Conservation (phyloP, 2,329 filamentous ascomycete genomes). For the Aspergillus viridinutans region DNA sequence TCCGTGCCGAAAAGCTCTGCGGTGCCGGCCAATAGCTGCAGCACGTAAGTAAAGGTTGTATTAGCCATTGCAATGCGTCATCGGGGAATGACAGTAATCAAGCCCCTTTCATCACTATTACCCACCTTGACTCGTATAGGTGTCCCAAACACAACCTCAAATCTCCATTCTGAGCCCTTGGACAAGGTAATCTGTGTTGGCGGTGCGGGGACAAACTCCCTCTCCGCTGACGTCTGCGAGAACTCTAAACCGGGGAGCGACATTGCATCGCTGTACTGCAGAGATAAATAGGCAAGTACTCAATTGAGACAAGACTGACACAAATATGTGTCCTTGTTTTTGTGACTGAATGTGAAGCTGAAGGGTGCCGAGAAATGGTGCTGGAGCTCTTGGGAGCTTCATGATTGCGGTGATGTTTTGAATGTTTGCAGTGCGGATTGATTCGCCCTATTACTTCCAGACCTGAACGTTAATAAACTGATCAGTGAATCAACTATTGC, state of each 20-base stretch:
- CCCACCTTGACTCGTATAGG: conserved; percentile 52
- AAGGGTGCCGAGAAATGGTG: neutral
- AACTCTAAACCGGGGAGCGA: conserved; percentile 72
- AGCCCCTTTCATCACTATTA: neutral
- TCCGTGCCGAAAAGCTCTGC: conserved; percentile 96
- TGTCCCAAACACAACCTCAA: conserved; percentile 60
- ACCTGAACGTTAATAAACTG: neutral
- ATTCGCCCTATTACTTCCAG: neutral
- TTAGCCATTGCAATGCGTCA: neutral
- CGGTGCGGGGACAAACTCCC: conserved; percentile 33
- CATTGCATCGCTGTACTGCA: conserved; percentile 45
- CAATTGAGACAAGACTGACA: neutral
- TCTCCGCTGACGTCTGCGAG: conserved; percentile 56
- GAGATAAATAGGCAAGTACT: neutral
- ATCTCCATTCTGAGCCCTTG: conserved; percentile 72
- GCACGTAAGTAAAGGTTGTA: neutral
- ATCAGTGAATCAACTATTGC: no score
- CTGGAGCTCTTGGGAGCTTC: neutral
- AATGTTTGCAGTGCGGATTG: conserved; percentile 15
- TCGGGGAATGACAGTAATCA: neutral
- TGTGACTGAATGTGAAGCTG: neutral
- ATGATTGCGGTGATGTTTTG: conserved; percentile 15
- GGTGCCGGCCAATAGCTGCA: conserved; percentile 68
- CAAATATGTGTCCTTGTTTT: neutral
- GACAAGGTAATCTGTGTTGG: conserved; percentile 52